Base-by-base conservation (phyloP, 2,329 filamentous ascomycete species). In the Beauveria sp. region DNA sequence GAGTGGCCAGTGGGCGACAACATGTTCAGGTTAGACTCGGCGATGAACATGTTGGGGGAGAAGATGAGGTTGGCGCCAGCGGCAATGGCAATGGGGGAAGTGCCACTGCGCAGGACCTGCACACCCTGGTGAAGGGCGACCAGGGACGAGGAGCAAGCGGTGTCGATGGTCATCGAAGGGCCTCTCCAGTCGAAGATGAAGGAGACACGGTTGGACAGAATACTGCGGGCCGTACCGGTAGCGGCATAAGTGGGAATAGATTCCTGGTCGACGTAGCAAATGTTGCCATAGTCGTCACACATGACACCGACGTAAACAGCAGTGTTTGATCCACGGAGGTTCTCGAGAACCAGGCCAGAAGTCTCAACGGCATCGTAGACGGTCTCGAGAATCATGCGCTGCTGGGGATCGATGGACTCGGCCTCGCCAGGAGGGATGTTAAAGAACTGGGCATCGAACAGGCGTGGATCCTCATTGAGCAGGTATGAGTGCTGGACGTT, bases 21-120 rank as follows among this genome's bases (percentile, higher is more conserved):
- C 75, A 79, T 78, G 65, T 79, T 78, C 45, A 80, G 68, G 63
- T 80, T 77, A 57, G 75, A 77, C 6, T 66, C 66, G 7, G 64
- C 62, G 48, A 67, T 65, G 46, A 62, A 67, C 22, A 60, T 60
- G 4, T 67, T 63, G 3, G 66, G 68, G 26, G 62, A 65, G 18
- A 68, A 56, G 14, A 68, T 62, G 10, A 69, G 57, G 45, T 66
- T 69, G n/a, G 66, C 53, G 6, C 67, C 70, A 28, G 77, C 78
- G 7, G 79, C 78, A 26, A 83, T 70, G 1, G 80, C 78, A 50
- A 73, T 68, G 28, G 64, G 42, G 3, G 67, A 63, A 42, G 72
- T 72, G 9, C 72, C 71, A 6, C 62, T 65, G 3, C 66, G 63
- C 2, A 76, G 62, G 12, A 63, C 63, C 60, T 74, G 68, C 26